Evolutionary conservation across 495 filamentous ascomycete genomes (phyloP), one percentile per base, ranked within the genome.

Genomic region (Penicillium cinerascens): DNA sequence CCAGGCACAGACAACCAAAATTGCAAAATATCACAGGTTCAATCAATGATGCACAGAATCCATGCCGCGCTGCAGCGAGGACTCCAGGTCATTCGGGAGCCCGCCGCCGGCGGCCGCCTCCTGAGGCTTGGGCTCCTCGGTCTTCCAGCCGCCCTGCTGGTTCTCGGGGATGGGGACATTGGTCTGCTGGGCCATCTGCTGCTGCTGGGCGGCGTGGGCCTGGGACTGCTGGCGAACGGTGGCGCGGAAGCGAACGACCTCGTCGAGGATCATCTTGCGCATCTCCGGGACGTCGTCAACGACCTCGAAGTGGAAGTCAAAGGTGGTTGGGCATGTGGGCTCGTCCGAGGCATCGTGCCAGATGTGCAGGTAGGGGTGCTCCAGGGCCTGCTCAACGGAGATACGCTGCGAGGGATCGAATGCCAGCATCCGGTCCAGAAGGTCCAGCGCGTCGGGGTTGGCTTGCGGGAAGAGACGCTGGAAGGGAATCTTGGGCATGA

Each of bases 311-410:
- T 90, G 87, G 78, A 98, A 98, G 78, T 97, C 91, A 74, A 98
- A 98, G 29, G 92, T 89, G 6, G 84, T 86, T 0, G 91, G 91
- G 74, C 92, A 97, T 51, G 83, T 80, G 2, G 95, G 93, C 78
- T 98, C 93, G 70, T 97, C 95, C 11, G 86, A 88, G 18, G 91
- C 91, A 59, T 98, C 93, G 73, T 98, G 93, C 93, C 93, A 98
- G 78, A 97, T 97, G 61, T 89, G 79, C 54, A 98, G 80, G 75
- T 98, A 98, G 8, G 87, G 88, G 75, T 98, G 93, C 75, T 97
- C 91, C 44, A 98, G 80, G 9, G 93, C 93, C 61, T 88, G 81
- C 69, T 97, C 93, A 52, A 97, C 93, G 25, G 86, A 87, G 74
- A 98, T 89, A 61, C 93, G 89, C 22, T 83, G 84, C 15, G 88